Evolutionary conservation across 1,139 yeast species (phyloP).

Genomic region (Geotrichum cucujoidarum): DNA sequence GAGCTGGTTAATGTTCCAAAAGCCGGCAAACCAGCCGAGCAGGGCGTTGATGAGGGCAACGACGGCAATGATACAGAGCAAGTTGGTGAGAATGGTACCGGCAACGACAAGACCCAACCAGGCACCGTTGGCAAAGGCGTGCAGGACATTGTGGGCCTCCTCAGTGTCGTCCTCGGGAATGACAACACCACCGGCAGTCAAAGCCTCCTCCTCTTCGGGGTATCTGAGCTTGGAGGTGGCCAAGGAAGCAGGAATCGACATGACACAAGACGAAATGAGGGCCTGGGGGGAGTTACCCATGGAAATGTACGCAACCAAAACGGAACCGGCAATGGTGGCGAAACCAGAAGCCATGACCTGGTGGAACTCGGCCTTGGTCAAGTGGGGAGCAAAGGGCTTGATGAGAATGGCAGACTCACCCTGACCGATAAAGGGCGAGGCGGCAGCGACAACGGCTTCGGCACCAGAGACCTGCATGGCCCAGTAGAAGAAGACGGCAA

Average conservation of each 20-base stretch:
- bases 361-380: constrained; percentile 60
- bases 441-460: constrained; percentile 65
- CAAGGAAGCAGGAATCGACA: constrained; percentile 66
- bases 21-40: constrained; percentile 59
- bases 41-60: constrained; percentile 57
- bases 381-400: constrained; percentile 57
- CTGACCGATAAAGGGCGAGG: constrained; percentile 65
- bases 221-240: constrained; percentile 59
- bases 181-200: constrained; percentile 49
- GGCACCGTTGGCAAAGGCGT: constrained; percentile 62
- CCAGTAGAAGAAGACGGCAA: constrained; percentile 60
- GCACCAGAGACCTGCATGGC: constrained; percentile 59
- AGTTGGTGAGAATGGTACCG: constrained; percentile 55
- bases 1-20: constrained; percentile 46
- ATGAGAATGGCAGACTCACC: constrained; percentile 64
- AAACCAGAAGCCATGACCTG: constrained; percentile 65
- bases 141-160: constrained; percentile 53
- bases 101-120: constrained; percentile 57
- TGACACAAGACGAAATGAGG: constrained; percentile 60
- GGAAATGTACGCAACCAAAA: constrained; percentile 59
- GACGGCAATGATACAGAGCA: constrained; percentile 58
- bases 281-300: constrained; percentile 64
- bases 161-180: constrained; percentile 45
- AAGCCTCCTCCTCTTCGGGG: constrained; percentile 57
- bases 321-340: constrained; percentile 65